A percentile compares a stretch with the other conserved stretches of the same genome.
Evolutionary conservation across 2,329 filamentous ascomycete species (phyloP).

Genomic region (Trichophyton simii): DNA sequence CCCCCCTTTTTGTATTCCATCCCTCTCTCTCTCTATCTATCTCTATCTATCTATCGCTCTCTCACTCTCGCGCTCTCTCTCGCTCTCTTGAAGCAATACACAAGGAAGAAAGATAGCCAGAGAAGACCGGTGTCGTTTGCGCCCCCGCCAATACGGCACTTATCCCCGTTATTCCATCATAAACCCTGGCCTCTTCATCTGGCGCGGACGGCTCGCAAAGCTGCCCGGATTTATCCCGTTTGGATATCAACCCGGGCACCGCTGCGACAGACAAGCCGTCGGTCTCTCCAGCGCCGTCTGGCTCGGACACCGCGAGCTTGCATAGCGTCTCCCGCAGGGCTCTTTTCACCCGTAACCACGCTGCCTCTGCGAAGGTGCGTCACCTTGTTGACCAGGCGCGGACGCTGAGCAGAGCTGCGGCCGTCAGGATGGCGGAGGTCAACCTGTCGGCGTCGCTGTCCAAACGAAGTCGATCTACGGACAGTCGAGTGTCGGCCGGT

Average conservation of each 20-base stretch:
- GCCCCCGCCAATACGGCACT: not conserved
- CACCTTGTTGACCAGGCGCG: conserved; percentile 31
- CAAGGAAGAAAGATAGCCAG: too few species aligned
- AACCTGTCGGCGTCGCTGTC: conserved; percentile 24
- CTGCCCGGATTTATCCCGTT: conserved; percentile 32
- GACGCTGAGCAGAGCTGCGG: conserved; percentile 28
- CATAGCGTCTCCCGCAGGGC: conserved; percentile 22
- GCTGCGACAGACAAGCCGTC: conserved; percentile 8
- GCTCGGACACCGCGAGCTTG: conserved; percentile 9
- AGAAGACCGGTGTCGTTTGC: not conserved
- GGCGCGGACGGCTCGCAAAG: conserved; percentile 30
- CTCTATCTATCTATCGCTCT: too few species aligned
- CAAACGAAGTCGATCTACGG: conserved; percentile 28
- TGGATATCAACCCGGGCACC: conserved; percentile 19
- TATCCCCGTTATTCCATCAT: not conserved
- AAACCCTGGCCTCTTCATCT: conserved; percentile 28
- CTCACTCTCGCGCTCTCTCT: too few species aligned
- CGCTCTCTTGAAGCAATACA: not conserved
- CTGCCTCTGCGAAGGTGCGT: conserved; percentile 28
- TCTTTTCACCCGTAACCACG: conserved; percentile 6
- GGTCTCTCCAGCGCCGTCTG: not conserved
- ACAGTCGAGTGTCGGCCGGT: conserved; percentile 22
- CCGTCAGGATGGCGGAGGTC: conserved; percentile 32
- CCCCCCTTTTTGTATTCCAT: not conserved
- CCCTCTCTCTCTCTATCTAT: too few species aligned